Percentiles rank a stretch among this genome's conserved stretches.
Conservation (phyloP, 495 filamentous ascomycete genomes). For the Trichoderma parareesei region DNA sequence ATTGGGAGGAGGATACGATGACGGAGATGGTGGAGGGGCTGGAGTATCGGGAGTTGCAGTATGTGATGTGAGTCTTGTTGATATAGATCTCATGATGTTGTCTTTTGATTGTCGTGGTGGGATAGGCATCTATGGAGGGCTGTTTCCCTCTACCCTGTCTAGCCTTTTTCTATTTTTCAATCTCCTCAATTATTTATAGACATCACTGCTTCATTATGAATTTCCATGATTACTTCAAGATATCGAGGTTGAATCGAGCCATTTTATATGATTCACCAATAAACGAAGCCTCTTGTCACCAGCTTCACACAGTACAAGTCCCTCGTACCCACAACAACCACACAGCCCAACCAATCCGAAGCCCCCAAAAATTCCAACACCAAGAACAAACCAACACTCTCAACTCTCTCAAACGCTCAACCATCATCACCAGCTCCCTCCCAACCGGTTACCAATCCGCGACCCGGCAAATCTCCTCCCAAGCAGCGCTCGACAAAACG, state of each 20-base stretch:
- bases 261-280: no score
- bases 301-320: not conserved
- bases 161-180: no score
- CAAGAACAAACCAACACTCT: not conserved
- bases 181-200: no score
- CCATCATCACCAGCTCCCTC: not conserved
- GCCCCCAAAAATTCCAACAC: conserved; percentile 5
- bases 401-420: not conserved
- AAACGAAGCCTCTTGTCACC: no score
- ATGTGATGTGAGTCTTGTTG: not conserved
- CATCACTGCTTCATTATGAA: no score
- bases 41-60: not conserved
- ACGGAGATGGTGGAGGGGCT: not conserved
- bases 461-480: not conserved
- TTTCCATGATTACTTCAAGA: no score
- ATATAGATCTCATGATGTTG: not conserved
- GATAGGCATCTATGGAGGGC: no score
- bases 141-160: no score
- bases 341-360: not conserved
- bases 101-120: no score
- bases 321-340: not conserved
- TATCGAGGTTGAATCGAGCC: no score
- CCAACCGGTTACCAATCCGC: not conserved
- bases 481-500: not conserved
- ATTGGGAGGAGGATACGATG: conserved; percentile 22